These are phyloP conservation scores for Populus ilicifolia DNA, from an alignment of 345 rosid species.

Conservation along the genomic window DNA sequence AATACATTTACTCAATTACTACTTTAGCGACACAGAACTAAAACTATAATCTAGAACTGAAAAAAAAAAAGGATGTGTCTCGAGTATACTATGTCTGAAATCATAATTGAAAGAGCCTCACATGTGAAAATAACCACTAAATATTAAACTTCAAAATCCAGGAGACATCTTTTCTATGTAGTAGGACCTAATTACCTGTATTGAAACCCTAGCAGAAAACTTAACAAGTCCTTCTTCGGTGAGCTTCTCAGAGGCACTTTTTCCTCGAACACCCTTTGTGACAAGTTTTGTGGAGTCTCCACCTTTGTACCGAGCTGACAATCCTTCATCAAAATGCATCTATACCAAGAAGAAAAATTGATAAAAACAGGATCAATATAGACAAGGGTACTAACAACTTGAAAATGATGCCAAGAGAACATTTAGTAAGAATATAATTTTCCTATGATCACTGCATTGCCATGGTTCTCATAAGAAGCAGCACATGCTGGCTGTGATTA, in stretches of 20 bases:
- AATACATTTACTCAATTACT: neutral
- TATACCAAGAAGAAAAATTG: constrained; percentile 32
- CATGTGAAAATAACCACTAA: too few species aligned
- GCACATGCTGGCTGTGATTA: too few species aligned
- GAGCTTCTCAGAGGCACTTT: constrained; percentile 71
- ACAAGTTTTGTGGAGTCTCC: constrained; percentile 65
- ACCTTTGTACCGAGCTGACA: constrained; percentile 74
- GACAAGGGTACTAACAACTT: neutral
- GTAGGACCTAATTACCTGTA: constrained; percentile 56
- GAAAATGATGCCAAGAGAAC: too few species aligned
- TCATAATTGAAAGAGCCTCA: too few species aligned
- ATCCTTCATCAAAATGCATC: constrained; percentile 94
- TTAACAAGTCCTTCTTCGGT: constrained; percentile 84
- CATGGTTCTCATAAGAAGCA: too few species aligned
- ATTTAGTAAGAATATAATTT: too few species aligned
- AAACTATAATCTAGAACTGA: neutral
- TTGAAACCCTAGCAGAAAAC: constrained; percentile 75
- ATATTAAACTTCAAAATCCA: neutral
- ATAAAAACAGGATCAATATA: neutral
- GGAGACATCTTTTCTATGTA: neutral
- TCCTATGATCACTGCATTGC: too few species aligned
- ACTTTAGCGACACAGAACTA: neutral
- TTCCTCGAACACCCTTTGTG: constrained; percentile 68
- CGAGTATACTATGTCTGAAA: neutral
- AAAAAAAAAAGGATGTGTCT: neutral